A percentile compares a stretch with the other conserved stretches of the same genome.
Evolutionary conservation across 108 stramenopile species (phyloP).

Genomic region (Cyclotella choctawhatcheeana): DNA sequence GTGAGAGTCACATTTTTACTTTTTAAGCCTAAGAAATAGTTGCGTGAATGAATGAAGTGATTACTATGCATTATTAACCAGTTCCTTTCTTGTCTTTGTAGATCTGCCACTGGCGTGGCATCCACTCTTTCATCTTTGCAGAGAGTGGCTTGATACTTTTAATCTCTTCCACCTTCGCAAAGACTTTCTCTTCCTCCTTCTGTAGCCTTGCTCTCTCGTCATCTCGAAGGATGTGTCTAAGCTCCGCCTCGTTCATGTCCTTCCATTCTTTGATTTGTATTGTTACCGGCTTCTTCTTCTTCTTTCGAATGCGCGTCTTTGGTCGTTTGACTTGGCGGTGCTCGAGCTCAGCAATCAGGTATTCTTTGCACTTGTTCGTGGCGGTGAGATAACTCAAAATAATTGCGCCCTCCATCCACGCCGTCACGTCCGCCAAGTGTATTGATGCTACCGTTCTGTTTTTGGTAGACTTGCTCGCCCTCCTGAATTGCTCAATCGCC

Average conservation of each 20-base stretch:
- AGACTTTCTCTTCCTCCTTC: not conserved
- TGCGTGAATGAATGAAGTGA: not conserved
- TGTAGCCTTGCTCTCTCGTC: not conserved
- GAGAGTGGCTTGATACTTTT: not conserved
- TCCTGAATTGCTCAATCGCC: not conserved
- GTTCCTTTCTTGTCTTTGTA: not conserved
- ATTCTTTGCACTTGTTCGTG: too few species aligned
- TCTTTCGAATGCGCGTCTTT: too few species aligned
- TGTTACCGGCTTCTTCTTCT: too few species aligned
- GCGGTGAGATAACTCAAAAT: too few species aligned
- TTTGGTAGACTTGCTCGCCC: not conserved
- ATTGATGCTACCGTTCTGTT: not conserved
- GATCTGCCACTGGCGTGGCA: not conserved
- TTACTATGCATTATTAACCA: not conserved
- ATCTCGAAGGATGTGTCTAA: not conserved
- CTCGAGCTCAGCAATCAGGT: too few species aligned
- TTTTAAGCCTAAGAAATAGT: not conserved
- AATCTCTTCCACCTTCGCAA: not conserved
- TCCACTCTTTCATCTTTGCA: not conserved
- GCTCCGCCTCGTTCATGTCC: too few species aligned
- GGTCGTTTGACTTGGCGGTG: too few species aligned
- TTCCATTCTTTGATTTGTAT: too few species aligned
- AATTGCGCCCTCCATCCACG: too few species aligned
- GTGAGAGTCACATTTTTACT: not conserved
- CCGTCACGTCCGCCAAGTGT: not conserved